phyloP scores from a whole-genome alignment of 1,139 yeast genomes.

The Magnusiomyces tetraspermus region DNA sequence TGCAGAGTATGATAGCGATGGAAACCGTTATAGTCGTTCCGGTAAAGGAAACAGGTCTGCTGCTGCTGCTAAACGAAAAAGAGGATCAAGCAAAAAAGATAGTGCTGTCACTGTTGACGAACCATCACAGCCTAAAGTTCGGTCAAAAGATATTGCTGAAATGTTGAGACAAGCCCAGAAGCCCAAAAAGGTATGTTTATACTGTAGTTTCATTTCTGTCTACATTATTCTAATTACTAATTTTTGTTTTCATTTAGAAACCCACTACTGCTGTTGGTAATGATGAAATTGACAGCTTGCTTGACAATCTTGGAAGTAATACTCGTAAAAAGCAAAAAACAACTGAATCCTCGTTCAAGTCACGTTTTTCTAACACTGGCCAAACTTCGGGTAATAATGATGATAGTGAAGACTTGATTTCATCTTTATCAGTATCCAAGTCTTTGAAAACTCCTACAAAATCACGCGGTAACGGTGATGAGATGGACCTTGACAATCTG shows the following conservation, averaged over 20 bases:
- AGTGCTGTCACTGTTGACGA: not conserved
- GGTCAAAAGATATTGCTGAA: slow-evolving; percentile 11
- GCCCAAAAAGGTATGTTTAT: slow-evolving; percentile 11
- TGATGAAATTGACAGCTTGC: slow-evolving; percentile 12
- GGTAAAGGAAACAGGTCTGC: slow-evolving; percentile 21
- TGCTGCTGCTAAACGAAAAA: slow-evolving; percentile 22
- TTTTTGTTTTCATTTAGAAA: slow-evolving; percentile 5
- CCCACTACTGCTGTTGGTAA: slow-evolving; percentile 11
- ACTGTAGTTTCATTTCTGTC: not conserved
- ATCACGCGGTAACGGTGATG: not conserved
- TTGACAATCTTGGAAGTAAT: slow-evolving; percentile 7
- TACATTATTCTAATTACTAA: not conserved
- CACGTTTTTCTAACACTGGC: not conserved
- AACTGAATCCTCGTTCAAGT: not conserved
- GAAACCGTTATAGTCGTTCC: slow-evolving; percentile 35
- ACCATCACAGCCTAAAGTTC: slow-evolving; percentile 17
- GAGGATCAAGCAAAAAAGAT: slow-evolving; percentile 12
- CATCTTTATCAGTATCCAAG: not conserved
- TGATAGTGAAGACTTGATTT: not conserved
- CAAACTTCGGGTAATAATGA: not conserved
- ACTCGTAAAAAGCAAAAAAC: not conserved
- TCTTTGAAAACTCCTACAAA: not conserved
- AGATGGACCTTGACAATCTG: not conserved
- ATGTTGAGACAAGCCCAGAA: slow-evolving; percentile 4
- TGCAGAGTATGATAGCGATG: slow-evolving; percentile 15